phyloP scores from a whole-genome alignment of 345 rosid genomes.

The Kernera saxatilis region DNA sequence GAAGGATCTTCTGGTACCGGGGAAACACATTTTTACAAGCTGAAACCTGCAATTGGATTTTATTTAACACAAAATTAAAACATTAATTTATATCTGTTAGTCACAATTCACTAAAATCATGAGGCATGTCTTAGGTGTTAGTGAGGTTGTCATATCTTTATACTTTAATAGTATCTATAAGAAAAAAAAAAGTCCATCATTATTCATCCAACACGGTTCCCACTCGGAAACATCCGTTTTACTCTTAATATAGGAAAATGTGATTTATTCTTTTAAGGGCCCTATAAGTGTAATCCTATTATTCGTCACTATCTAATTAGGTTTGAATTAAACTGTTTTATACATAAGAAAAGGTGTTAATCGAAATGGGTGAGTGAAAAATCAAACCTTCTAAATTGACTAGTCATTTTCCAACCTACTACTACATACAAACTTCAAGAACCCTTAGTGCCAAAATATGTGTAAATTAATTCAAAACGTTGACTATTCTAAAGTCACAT shows the following conservation, averaged over 20 bases:
- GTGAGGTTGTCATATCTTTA: slow-evolving; percentile 21
- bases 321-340: slow-evolving; percentile 16
- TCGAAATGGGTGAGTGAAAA: slow-evolving; percentile 2
- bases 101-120: neutral
- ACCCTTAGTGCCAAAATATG: neutral
- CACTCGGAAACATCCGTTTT: slow-evolving; percentile 28
- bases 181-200: no score
- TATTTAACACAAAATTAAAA: neutral
- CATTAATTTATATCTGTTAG: neutral
- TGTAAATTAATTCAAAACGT: slow-evolving; percentile 2
- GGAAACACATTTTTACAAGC: slow-evolving; percentile 80
- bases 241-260: slow-evolving; percentile 4
- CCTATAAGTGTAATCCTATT: neutral
- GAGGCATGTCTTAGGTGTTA: slow-evolving; percentile 8
- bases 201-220: slow-evolving; percentile 30
- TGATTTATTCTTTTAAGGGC: slow-evolving; percentile 17
- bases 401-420: slow-evolving; percentile 17
- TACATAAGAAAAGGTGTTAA: neutral
- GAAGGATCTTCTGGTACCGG: slow-evolving; percentile 59
- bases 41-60: slow-evolving; percentile 55
- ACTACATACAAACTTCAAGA: slow-evolving; percentile 17
- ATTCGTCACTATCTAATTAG: slow-evolving; percentile 20
- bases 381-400: slow-evolving; percentile 26
- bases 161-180: neutral
- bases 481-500: slow-evolving; percentile 25